phyloP scores from a whole-genome alignment of 768 basidiomycete species.

The Lentinula lateritia region DNA sequence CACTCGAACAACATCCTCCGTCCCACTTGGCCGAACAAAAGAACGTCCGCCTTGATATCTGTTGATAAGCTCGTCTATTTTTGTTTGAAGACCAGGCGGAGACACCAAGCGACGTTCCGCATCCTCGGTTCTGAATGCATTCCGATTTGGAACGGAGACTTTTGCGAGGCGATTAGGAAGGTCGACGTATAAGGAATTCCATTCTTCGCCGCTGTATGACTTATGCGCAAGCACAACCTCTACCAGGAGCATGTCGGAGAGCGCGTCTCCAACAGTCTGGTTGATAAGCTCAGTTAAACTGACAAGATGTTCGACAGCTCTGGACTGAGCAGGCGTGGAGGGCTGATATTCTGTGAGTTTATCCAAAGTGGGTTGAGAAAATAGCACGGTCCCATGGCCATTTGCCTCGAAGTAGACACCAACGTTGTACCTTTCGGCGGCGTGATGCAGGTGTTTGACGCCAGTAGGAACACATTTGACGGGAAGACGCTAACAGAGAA shows the following conservation, averaged over 20 bases:
- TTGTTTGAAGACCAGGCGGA: slow-evolving; percentile 74
- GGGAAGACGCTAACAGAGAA: slow-evolving; percentile 68
- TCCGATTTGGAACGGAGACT: slow-evolving; percentile 79
- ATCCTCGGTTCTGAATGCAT: slow-evolving; percentile 84
- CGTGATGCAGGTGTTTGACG: slow-evolving; percentile 97
- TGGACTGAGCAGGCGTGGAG: slow-evolving; percentile 76
- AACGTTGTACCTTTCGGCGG: slow-evolving; percentile 87
- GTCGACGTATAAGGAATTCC: slow-evolving; percentile 92
- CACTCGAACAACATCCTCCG: slow-evolving; percentile 96
- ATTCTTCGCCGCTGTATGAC: slow-evolving; percentile 76
- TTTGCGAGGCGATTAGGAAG: slow-evolving; percentile 94
- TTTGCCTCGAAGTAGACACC: slow-evolving; percentile 99
- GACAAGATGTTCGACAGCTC: slow-evolving; percentile 69
- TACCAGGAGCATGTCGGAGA: slow-evolving; percentile 94
- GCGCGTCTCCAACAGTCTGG: slow-evolving; percentile 95
- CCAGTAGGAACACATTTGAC: slow-evolving; percentile 95
- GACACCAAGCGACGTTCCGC: slow-evolving; percentile 85
- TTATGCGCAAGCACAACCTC: slow-evolving; percentile 89
- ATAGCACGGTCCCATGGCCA: slow-evolving; percentile 95
- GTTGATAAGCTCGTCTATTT: slow-evolving; percentile 75
- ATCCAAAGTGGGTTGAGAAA: slow-evolving; percentile 71
- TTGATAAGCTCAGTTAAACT: slow-evolving; percentile 86
- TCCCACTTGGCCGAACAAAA: slow-evolving; percentile 95
- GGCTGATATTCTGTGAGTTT: slow-evolving; percentile 61
- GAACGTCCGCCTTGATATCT: slow-evolving; percentile 81